Base-by-base conservation (phyloP, 495 filamentous ascomycete species). In the Venustampulla echinocandica region DNA sequence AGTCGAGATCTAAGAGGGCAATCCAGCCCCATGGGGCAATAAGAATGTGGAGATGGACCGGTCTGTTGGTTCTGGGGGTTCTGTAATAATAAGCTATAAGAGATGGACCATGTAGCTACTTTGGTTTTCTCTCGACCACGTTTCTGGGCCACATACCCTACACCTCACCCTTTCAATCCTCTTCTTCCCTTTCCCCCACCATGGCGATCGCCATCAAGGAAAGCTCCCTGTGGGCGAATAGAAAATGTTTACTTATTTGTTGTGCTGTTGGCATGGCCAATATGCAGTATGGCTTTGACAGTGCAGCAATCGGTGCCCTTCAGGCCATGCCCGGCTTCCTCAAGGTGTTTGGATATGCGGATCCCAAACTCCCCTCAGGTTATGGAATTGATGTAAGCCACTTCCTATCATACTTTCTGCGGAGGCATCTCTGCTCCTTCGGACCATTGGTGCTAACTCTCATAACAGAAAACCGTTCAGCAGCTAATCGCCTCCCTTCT, bases 271-370 rank as follows among this genome's bases (percentile, higher is more conserved):
- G 60, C 11, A 27, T 67, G n/a, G 63, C 59, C 2, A 63, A 57
- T 30, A 62, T 69, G 57, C 68, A 69, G 34, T 68, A 71, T 35
- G 66, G 68, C 10, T 58, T 66, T 36, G 68, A 71, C 56, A 62
- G 59, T 10, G 61, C 62, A 2, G 65, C 64, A 6, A 60, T 70
- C 9, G 62, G 61, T 0, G 64, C 61, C 1, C 57, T 69, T 28
- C 68, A 71, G 43, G 60, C 56, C 19, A 70, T 73, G 66, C 62
- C 62, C 1, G 70, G 68, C 4, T 74, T 74, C 45, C 58, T 73
- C 4, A 51, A 57, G 33, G 59, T 74, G 10, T 71, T 64, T 45
- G 69, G 69, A 4, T 71, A 71, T 49, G 52, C 58, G n/a, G n/a
- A n/a, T n/a, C n/a, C n/a, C n/a, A n/a, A n/a, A n/a, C n/a, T n/a